Evolutionary conservation across 805 yeast species (phyloP).

Genomic region (Starmerella bacillaris): DNA sequence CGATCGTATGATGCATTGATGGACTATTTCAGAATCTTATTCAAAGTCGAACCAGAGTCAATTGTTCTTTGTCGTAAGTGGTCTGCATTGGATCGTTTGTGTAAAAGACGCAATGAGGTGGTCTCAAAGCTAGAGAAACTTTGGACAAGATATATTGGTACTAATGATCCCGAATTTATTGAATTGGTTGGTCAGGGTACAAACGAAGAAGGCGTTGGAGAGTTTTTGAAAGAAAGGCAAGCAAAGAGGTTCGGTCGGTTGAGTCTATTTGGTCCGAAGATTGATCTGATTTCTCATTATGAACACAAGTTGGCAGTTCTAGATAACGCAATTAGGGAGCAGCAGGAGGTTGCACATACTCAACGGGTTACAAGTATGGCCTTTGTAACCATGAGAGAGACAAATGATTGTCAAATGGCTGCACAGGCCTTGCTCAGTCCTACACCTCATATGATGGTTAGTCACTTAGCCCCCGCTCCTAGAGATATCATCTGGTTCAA

Average conservation of each 20-base stretch:
- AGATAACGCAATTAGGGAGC: conserved; percentile 49
- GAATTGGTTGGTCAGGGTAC: conserved; percentile 1
- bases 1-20: conserved; percentile 54
- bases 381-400: conserved; percentile 84
- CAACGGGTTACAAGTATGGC: conserved; percentile 71
- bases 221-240: not conserved
- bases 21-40: conserved; percentile 56
- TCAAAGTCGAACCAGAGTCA: conserved; percentile 62
- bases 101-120: conserved; percentile 37
- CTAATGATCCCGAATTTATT: conserved; percentile 17
- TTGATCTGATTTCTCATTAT: conserved; percentile 68
- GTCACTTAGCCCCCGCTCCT: conserved; percentile 85
- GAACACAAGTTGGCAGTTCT: conserved; percentile 48
- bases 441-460: conserved; percentile 61
- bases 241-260: conserved; percentile 25
- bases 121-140: conserved; percentile 43
- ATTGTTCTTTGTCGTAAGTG: conserved; percentile 76
- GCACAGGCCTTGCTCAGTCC: conserved; percentile 94
- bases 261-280: conserved; percentile 47
- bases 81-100: conserved; percentile 51
- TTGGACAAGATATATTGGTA: conserved; percentile 53
- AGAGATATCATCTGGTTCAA: conserved; percentile 89
- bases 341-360: conserved; percentile 44
- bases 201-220: not conserved
- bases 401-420: conserved; percentile 88